Base-by-base conservation (phyloP, 306 rosid genomes). In the Psophocarpus tetragonolobus region DNA sequence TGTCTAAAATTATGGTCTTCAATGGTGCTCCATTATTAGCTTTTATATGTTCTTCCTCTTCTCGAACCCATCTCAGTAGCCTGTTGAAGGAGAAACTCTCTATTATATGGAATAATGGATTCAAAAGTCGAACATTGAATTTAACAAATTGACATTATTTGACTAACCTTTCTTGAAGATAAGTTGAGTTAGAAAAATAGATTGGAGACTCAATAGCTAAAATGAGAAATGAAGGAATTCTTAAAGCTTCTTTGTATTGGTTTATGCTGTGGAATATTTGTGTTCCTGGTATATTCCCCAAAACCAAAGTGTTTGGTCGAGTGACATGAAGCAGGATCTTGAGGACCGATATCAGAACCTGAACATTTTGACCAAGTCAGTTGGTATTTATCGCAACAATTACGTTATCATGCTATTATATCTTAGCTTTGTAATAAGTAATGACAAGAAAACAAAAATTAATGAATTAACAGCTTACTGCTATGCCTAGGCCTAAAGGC, bases 291-390 rank as follows among this genome's bases (percentile, higher is more conserved):
- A 96, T 87, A 21, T 91, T 92, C 36, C 98, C 99, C 62, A 92
- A 79, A 39, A 68, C 90, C 86, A 71, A 36, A 5, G 96, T 92
- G 89, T 91, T 92, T 84, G 99, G 99, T 77, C 99, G 70, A 48
- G 99, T 87, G 72, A 96, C 97, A 80, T 96, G 96, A 14, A 96
- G 91, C 45, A 96, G 86, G 61, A 96, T 87, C 89, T 96, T 96
- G 91, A 96, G 83, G 65, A 96, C 88, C 12, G 99, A 96, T 70
- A 96, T 88, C 32, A 78, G 90, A 77, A 91, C 96, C 98, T 95
- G 90, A 71, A 82, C 53, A 68, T 53, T 42, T 77, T 33, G 51
- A 26, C 39, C 44, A 82, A 14, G 47, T 58, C 36, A 74, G 70
- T 74, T 63, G 62, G 17, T 12, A 63, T 56, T 4, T 14, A 8